Evolutionary conservation across 495 filamentous ascomycete genomes (phyloP).

Genomic region (Lasiosphaeriaceae sp.): DNA sequence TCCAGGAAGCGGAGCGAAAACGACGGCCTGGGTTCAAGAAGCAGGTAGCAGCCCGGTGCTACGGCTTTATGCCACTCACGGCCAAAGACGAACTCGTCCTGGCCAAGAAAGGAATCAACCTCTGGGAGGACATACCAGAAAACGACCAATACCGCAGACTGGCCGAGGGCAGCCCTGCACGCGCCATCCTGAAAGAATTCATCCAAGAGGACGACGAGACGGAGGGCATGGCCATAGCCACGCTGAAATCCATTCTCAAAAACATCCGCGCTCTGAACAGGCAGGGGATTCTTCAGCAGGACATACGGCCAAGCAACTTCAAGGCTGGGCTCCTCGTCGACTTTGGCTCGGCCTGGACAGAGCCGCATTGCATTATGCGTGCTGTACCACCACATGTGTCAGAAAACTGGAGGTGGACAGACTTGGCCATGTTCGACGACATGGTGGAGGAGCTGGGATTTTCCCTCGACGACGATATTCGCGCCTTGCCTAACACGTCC

Average conservation of each 20-base stretch:
- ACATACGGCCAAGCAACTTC: background rate
- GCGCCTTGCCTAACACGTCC: background rate
- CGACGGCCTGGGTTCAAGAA: too few relatives aligned
- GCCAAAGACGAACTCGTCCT: background rate
- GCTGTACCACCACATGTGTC: background rate
- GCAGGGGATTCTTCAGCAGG: background rate
- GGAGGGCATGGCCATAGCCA: background rate
- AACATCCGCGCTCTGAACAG: background rate
- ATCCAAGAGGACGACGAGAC: too few relatives aligned
- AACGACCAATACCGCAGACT: background rate
- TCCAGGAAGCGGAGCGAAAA: background rate
- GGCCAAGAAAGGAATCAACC: background rate
- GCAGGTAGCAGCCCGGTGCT: background rate
- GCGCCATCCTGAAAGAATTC: background rate
- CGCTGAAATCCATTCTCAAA: background rate
- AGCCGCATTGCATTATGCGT: background rate
- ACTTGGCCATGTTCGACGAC: background rate
- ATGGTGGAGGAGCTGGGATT: background rate
- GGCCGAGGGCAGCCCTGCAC: background rate
- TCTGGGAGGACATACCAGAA: background rate
- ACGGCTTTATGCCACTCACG: background rate
- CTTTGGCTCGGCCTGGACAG: background rate
- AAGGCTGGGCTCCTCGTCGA: background rate
- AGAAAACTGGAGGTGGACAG: background rate
- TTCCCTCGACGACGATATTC: background rate